Conservation (phyloP, 169 alveolate genomes). For the Eimeria falciformis region DNA sequence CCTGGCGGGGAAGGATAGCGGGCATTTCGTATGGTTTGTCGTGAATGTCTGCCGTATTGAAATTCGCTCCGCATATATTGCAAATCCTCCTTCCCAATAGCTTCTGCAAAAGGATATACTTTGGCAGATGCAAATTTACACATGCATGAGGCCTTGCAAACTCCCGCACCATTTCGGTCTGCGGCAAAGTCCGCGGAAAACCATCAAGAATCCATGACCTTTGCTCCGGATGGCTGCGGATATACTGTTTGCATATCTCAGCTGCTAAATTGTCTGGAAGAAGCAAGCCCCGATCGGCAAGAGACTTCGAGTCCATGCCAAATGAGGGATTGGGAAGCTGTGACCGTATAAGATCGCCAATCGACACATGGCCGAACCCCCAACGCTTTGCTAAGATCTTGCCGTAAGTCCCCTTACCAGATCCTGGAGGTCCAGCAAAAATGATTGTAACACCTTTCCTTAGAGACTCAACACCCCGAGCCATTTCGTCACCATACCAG, state of each 20-base stretch:
- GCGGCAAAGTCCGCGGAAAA: conserved; percentile 81
- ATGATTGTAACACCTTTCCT: conserved; percentile 29
- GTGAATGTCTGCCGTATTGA: conserved; percentile 78
- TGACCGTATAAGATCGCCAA: conserved; percentile 78
- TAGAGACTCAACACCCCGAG: not conserved
- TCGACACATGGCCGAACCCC: conserved; percentile 68
- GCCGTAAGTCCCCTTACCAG: conserved; percentile 81
- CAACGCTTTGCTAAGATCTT: conserved; percentile 51
- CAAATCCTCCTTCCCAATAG: conserved; percentile 77
- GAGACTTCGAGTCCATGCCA: not conserved
- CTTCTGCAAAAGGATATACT: conserved; percentile 46
- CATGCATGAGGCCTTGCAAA: conserved; percentile 72
- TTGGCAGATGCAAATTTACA: conserved; percentile 72
- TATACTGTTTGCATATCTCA: conserved; percentile 52
- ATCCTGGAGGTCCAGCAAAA: conserved; percentile 81
- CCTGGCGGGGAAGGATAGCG: conserved; percentile 72
- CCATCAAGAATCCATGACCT: conserved; percentile 81
- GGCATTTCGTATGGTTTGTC: conserved; percentile 76
- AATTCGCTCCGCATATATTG: conserved; percentile 72
- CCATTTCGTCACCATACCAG: too few species aligned
- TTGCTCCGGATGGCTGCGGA: not conserved
- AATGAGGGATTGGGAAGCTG: conserved; percentile 18
- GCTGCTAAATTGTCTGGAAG: conserved; percentile 78
- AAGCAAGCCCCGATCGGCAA: conserved; percentile 71
- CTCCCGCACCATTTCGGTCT: conserved; percentile 71